These are phyloP conservation scores for Leccinum variicolor DNA, from an alignment of 768 basidiomycete genomes.

Conservation along the genomic window DNA sequence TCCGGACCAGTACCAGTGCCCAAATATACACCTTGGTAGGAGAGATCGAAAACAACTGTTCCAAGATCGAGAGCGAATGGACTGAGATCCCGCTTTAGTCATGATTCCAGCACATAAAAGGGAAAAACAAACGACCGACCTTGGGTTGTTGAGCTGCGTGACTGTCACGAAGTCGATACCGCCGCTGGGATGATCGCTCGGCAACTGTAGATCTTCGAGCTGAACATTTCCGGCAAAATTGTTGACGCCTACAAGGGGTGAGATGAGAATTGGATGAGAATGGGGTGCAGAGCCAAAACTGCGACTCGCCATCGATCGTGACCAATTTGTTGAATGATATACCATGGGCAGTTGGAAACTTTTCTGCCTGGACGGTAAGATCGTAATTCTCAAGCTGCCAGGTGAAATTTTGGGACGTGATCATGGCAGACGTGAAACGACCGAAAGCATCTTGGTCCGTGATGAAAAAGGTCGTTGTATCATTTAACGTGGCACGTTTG, in stretches of 20 bases:
- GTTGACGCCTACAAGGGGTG: slow-evolving; percentile 45
- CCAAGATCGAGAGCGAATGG: slow-evolving; percentile 71
- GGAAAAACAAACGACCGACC: slow-evolving; percentile 32
- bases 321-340: slow-evolving; percentile 62
- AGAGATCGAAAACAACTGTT: slow-evolving; percentile 59
- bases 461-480: slow-evolving; percentile 57
- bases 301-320: slow-evolving; percentile 48
- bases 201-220: slow-evolving; percentile 59
- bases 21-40: slow-evolving; percentile 53
- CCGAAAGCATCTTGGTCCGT: slow-evolving; percentile 55
- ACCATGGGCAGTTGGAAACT: slow-evolving; percentile 64
- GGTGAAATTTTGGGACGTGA: slow-evolving; percentile 63
- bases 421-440: slow-evolving; percentile 58
- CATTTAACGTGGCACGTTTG: slow-evolving; percentile 60
- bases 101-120: background rate
- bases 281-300: background rate
- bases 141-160: slow-evolving; percentile 55
- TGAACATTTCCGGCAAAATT: slow-evolving; percentile 56
- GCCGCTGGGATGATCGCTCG: slow-evolving; percentile 61
- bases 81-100: slow-evolving; percentile 29
- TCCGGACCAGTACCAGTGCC: slow-evolving; percentile 53
- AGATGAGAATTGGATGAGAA: slow-evolving; percentile 2
- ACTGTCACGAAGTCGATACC: slow-evolving; percentile 65
- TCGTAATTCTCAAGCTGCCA: slow-evolving; percentile 60
- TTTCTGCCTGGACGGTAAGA: slow-evolving; percentile 60